phyloP scores from a whole-genome alignment of 352 stramenopile genomes.

The Globisporangium orthogonon region DNA sequence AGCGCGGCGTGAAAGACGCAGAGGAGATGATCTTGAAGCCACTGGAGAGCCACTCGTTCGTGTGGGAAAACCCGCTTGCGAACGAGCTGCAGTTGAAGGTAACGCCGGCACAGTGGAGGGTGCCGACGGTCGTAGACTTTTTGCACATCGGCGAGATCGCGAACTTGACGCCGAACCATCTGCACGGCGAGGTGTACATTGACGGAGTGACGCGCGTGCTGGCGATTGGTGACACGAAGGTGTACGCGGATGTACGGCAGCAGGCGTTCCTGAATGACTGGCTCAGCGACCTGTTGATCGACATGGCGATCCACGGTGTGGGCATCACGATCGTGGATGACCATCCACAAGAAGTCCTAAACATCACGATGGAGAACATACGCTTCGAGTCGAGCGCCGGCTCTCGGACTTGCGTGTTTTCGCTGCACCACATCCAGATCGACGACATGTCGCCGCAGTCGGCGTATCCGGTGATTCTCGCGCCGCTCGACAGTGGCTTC shows the following conservation, averaged over 20 bases:
- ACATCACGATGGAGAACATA: constrained; percentile 86
- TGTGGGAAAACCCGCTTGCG: constrained; percentile 70
- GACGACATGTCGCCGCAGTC: constrained; percentile 79
- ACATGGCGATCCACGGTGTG: constrained; percentile 66
- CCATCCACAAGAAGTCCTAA: constrained; percentile 71
- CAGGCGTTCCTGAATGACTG: constrained; percentile 57
- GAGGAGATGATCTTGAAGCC: constrained; percentile 69
- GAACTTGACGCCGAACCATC: constrained; percentile 39
- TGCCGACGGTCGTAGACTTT: constrained; percentile 69
- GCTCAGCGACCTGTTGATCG: constrained; percentile 68
- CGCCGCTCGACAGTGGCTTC: constrained; percentile 76
- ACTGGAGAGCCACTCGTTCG: constrained; percentile 70
- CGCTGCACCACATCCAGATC: constrained; percentile 80
- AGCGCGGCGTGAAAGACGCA: constrained; percentile 42
- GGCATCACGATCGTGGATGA: constrained; percentile 78
- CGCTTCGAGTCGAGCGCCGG: constrained; percentile 42
- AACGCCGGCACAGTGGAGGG: constrained; percentile 51
- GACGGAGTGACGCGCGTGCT: constrained; percentile 75
- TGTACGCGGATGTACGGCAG: constrained; percentile 52
- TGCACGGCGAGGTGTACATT: constrained; percentile 85
- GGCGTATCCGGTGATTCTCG: constrained; percentile 70
- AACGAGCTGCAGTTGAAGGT: constrained; percentile 50
- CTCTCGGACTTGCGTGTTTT: constrained; percentile 46
- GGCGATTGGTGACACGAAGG: constrained; percentile 64
- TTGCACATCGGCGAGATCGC: constrained; percentile 62